Conservation (phyloP, 2,329 filamentous ascomycete species). For the Pyrenophora graminea region DNA sequence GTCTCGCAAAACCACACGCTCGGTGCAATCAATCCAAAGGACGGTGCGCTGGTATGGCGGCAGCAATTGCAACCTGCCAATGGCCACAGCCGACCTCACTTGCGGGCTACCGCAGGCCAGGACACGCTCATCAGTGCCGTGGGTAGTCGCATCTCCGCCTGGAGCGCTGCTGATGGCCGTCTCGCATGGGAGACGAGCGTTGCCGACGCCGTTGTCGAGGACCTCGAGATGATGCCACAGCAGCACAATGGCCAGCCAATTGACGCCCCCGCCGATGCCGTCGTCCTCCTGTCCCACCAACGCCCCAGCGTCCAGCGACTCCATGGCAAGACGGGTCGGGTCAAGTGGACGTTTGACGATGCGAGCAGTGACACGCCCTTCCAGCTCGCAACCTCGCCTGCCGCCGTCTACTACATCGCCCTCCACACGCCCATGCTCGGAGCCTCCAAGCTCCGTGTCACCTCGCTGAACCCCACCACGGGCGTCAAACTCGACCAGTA, state of each 20-base stretch:
- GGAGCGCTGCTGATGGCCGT: slow-evolving; percentile 82
- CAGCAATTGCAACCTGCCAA: slow-evolving; percentile 65
- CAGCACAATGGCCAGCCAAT: slow-evolving; percentile 61
- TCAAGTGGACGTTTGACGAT: slow-evolving; percentile 79
- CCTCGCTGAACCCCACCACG: slow-evolving; percentile 71
- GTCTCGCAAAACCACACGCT: slow-evolving; percentile 82
- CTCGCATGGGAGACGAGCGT: slow-evolving; percentile 74
- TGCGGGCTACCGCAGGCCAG: slow-evolving; percentile 78
- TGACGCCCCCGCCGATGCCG: slow-evolving; percentile 64
- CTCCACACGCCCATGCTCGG: slow-evolving; percentile 67
- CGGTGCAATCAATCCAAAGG: slow-evolving; percentile 86
- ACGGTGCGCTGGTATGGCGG: slow-evolving; percentile 83
- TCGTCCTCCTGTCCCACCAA: slow-evolving; percentile 67
- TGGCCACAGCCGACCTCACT: slow-evolving; percentile 45
- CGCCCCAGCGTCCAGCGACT: slow-evolving; percentile 69
- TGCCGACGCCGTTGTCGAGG: slow-evolving; percentile 60
- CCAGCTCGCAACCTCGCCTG: slow-evolving; percentile 72
- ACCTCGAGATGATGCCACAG: slow-evolving; percentile 74
- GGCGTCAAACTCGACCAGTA: slow-evolving; percentile 75
- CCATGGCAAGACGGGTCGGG: slow-evolving; percentile 70
- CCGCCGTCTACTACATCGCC: slow-evolving; percentile 74
- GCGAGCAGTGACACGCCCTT: slow-evolving; percentile 70
- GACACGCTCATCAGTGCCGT: slow-evolving; percentile 75
- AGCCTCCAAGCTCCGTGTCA: slow-evolving; percentile 77
- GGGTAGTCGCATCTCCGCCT: slow-evolving; percentile 72